These are phyloP conservation scores for Viola pubescens DNA, from an alignment of 441 rosid species.

Conservation along the genomic window DNA sequence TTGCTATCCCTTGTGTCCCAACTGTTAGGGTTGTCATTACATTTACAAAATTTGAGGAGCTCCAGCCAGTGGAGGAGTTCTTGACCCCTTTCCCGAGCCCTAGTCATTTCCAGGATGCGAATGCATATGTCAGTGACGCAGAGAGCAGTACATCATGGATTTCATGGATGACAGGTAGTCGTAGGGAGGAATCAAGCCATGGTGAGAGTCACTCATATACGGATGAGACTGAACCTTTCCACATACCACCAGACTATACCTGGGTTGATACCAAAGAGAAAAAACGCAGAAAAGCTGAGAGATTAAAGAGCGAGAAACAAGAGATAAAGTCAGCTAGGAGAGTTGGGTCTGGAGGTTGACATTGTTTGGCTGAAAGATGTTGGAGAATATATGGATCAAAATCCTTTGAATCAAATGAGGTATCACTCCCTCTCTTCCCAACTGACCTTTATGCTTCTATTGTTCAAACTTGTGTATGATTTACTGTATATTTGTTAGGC, in stretches of 20 bases:
- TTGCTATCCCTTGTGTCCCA: constrained; percentile 94
- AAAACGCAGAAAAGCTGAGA: constrained; percentile 89
- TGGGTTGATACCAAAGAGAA: constrained; percentile 94
- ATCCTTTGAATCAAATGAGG: constrained; percentile 15
- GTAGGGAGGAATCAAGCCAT: constrained; percentile 67
- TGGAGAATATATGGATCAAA: constrained; percentile 32
- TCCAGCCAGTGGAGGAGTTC: constrained; percentile 75
- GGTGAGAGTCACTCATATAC: constrained; percentile 61
- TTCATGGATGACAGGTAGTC: constrained; percentile 89
- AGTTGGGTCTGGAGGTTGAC: constrained; percentile 32
- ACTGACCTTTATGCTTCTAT: constrained; percentile 22
- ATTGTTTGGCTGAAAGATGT: constrained; percentile 34
- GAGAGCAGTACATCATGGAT: constrained; percentile 85
- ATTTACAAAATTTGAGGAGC: constrained; percentile 95
- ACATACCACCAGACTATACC: constrained; percentile 68
- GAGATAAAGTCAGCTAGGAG: constrained; percentile 47
- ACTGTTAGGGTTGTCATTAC: constrained; percentile 87
- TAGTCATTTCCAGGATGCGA: constrained; percentile 83
- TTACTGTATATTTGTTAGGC: constrained; percentile 25
- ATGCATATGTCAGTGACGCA: constrained; percentile 39
- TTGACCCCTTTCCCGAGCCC: constrained; percentile 88
- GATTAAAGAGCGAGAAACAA: constrained; percentile 71
- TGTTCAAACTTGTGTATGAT: constrained; percentile 17
- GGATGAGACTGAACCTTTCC: constrained; percentile 81
- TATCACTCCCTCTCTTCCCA: constrained; percentile 11